Evolutionary conservation across 2,329 filamentous ascomycete genomes (phyloP), one percentile per base, ranked within the genome.

Genomic region (Dendrostoma leiphaemia): DNA sequence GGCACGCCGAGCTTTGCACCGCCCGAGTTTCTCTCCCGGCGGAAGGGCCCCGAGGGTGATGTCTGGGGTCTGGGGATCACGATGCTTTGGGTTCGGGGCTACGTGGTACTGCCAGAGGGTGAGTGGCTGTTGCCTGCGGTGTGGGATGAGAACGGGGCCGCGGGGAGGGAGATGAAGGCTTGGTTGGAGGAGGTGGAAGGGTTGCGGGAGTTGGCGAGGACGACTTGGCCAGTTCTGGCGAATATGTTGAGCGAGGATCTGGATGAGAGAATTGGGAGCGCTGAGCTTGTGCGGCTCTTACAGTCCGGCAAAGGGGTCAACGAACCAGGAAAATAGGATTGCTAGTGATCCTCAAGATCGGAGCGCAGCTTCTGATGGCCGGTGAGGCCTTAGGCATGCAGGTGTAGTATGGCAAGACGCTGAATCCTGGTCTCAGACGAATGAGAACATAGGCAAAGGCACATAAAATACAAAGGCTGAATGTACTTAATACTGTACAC

Each of bases 41-140:
- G 21, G n/a, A 59, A 59, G 24, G 32, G 48, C 12, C 54, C 10
- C 2, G 28, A n/a, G 21, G 54, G 51, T 21, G 57, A 59, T 44
- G 40, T 59, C 26, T 59, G 57, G 57, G 57, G 54, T 8, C n/a
- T 59, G 15, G 57, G 54, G n/a, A 52, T 59, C 19, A 51, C 43
- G 3, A 57, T 59, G 54, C 47, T 59, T 13, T 59, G 54, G 35
- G 51, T 50, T 2, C 45, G 44, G 32, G 41, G 53, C 9, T 44
- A 53, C 28, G 24, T 58, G 28, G 51, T 40, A 26, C 41, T 59
- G 32, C 58, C 58, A 10, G 51, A 56, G 17, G 58, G 58, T 17
- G 21, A 35, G 4, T 59, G 55, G 55, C 51, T 59, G 21, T 12
- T 59, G 28, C 58, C 58, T 1, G 45, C 31, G 28, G 44, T 48